Evolutionary conservation across 495 filamentous ascomycete species (phyloP).

Genomic region (Lepraria neglecta): DNA sequence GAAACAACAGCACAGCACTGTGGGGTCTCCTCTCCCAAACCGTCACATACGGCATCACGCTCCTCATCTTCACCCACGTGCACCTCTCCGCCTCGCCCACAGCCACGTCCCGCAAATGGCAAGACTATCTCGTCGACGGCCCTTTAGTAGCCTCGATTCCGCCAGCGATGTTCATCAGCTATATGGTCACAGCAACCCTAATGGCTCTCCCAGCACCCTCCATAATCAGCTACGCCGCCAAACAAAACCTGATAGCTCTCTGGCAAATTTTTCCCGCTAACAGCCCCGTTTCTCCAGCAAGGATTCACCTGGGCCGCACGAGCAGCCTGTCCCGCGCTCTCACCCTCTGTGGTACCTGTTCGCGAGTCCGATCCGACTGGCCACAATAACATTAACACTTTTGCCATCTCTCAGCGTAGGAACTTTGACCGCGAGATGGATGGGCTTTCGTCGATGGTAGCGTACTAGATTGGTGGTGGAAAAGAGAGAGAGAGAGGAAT

Average conservation of each 20-base stretch:
- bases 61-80: neutral
- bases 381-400: constrained; percentile 35
- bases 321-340: neutral
- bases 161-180: neutral
- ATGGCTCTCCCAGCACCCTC: neutral
- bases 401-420: constrained; percentile 59
- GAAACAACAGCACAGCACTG: neutral
- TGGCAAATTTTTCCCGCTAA: neutral
- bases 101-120: neutral
- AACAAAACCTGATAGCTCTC: neutral
- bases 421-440: constrained; percentile 68
- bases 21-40: neutral
- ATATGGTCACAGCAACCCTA: neutral
- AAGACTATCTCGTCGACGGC: neutral
- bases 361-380: neutral
- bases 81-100: neutral
- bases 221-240: neutral
- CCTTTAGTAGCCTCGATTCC: neutral
- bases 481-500: neutral
- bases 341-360: neutral
- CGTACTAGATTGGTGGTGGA: constrained; percentile 9
- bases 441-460: constrained; percentile 42
- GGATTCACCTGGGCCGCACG: neutral
- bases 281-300: neutral
- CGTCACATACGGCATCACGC: neutral